Percentiles rank a stretch among this genome's conserved stretches.
Conservation (phyloP, 805 yeast species). For the Teunomyces tritomae region DNA sequence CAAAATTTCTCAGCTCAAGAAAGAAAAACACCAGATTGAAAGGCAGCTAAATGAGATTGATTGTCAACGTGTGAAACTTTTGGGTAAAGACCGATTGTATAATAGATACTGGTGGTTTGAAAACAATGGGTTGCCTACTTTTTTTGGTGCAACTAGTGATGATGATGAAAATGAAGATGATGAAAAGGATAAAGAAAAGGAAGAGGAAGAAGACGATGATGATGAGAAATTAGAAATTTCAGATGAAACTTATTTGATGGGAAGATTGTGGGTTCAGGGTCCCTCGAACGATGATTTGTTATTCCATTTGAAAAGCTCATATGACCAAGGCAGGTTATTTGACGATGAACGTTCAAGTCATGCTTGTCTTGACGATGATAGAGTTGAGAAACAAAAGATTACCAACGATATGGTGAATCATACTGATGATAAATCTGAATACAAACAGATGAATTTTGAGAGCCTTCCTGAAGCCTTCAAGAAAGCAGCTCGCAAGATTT, state of each 20-base stretch:
- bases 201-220: conserved; percentile 30
- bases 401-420: conserved; percentile 3
- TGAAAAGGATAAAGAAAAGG: conserved; percentile 15
- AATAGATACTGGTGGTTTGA: conserved; percentile 98
- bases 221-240: conserved; percentile 45
- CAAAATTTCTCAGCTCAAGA: conserved; percentile 46
- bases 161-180: conserved; percentile 45
- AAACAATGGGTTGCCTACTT: conserved; percentile 69
- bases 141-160: conserved; percentile 35
- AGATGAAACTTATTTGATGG: conserved; percentile 69
- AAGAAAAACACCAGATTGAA: conserved; percentile 54
- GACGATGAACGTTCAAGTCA: conserved; percentile 10
- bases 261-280: conserved; percentile 89
- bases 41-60: conserved; percentile 65
- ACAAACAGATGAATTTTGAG: conserved; percentile 20
- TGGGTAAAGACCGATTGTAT: conserved; percentile 81
- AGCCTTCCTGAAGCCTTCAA: conserved; percentile 18
- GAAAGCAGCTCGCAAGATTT: conserved; percentile 25
- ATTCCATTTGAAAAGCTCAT: conserved; percentile 17
- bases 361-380: conserved; percentile 3
- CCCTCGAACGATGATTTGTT: conserved; percentile 54
- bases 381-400: conserved; percentile 8
- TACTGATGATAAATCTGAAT: not conserved
- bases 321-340: conserved; percentile 2
- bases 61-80: conserved; percentile 66